Base-by-base conservation (phyloP, 2,329 filamentous ascomycete genomes). In the Coniella lustricola region DNA sequence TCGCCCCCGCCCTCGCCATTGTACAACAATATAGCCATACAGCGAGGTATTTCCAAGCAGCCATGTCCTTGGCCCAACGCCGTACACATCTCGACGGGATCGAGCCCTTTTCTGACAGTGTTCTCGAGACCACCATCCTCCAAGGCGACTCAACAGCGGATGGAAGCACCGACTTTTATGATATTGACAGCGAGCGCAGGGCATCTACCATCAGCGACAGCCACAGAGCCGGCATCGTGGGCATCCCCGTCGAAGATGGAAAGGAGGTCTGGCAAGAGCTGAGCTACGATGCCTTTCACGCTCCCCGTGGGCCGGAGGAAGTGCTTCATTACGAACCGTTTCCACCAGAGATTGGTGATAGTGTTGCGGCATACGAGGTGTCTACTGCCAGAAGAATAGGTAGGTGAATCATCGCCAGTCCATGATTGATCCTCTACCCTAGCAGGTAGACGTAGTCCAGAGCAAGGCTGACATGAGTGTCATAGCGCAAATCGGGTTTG, bases 401-500 rank as follows among this genome's bases (percentile, higher is more conserved):
- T 65, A 57, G 53, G 62, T 55, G 25, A 25, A 29, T 29, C 25
- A 5, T 10, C 10, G 5, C 5, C 10, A 5, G 25, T 29, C 10
- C 25, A 29, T 5, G 25, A 29, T 5, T 10, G 25, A 29, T 5
- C 25, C 25, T 29, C 25, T 5, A 29, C 5, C 25, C 5, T 5
- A 29, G 10, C 25, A 5, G 25, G 10, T 29, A 29, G 25, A 29
- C 25, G 25, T n/a, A n/a, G n/a, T n/a, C n/a, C n/a, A 4, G 13
- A 21, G 13, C 33, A 12, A 10, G 17, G 17, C 46, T 50, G 9
- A 45, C 33, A 2, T 36, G n/a, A 29, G 25, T 29, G 20, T 9
- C 12, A 38, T 43, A 84, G 79, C 73, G 44, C 83, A 87, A 66
- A 76, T 86, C 21, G 66, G 64, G 43, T 66, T 77, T 53, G 81